Evolutionary conservation across 768 basidiomycete species (phyloP).

Genomic region (Gautieria morchelliformis): DNA sequence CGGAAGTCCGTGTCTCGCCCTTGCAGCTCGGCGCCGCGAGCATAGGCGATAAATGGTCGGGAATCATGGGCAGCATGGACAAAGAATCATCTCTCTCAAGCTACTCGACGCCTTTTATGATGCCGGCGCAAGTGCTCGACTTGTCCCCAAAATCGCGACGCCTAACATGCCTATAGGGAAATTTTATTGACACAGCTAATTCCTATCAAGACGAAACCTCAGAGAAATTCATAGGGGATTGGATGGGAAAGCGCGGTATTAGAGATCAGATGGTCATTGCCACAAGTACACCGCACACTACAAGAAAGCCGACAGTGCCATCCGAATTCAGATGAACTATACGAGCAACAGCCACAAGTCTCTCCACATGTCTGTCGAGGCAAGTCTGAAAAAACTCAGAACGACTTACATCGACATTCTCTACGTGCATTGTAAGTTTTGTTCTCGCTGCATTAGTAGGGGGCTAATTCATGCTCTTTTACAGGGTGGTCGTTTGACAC

Average conservation of each 20-base stretch:
- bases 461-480: too few species aligned
- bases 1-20: constrained; percentile 20
- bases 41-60: constrained; percentile 16
- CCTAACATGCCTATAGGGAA: not conserved
- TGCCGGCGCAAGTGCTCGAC: constrained; percentile 18
- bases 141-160: not conserved
- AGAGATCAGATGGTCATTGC: constrained; percentile 29
- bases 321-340: constrained; percentile 29
- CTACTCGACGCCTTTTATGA: constrained; percentile 32
- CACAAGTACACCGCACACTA: constrained; percentile 14
- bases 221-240: constrained; percentile 33
- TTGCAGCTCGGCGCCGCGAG: constrained; percentile 19
- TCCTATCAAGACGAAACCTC: constrained; percentile 26
- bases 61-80: constrained; percentile 24
- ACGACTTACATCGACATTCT: constrained; percentile 53
- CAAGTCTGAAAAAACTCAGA: constrained; percentile 38
- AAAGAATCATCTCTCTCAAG: constrained; percentile 30
- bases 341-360: constrained; percentile 31
- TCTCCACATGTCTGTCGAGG: constrained; percentile 23
- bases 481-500: constrained; percentile 34
- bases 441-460: too few species aligned
- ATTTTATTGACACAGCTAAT: not conserved
- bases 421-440: constrained; percentile 34
- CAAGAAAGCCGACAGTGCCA: constrained; percentile 1
- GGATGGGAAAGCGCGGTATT: constrained; percentile 27